phyloP scores from a whole-genome alignment of 768 basidiomycete species.

The Tricholoma furcatifolium region DNA sequence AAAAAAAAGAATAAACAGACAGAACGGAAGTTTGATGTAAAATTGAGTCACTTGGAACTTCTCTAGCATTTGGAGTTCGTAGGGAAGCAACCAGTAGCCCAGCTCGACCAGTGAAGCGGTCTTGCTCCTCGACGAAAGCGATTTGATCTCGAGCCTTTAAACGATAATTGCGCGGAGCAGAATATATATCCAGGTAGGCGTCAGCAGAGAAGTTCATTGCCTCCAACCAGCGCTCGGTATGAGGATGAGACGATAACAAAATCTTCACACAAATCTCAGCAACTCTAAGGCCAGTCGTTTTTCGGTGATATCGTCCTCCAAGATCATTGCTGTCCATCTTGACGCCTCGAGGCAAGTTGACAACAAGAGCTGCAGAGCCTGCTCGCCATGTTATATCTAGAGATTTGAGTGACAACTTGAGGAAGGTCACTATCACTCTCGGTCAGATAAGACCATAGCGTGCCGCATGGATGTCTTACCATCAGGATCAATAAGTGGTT shows the following conservation, averaged over 20 bases:
- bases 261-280: conserved; percentile 50
- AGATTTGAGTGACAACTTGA: conserved; percentile 60
- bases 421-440: conserved; percentile 67
- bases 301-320: conserved; percentile 65
- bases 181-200: conserved; percentile 66
- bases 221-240: conserved; percentile 62
- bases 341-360: conserved; percentile 59
- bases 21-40: background rate
- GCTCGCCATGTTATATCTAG: conserved; percentile 58
- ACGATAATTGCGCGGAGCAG: conserved; percentile 56
- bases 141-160: conserved; percentile 51
- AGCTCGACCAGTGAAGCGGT: conserved; percentile 64
- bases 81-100: conserved; percentile 43
- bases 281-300: conserved; percentile 56
- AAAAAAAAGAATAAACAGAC: background rate
- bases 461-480: conserved; percentile 41
- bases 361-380: conserved; percentile 49
- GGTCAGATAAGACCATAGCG: background rate
- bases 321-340: conserved; percentile 73
- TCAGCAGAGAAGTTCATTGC: conserved; percentile 55
- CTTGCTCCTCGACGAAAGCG: conserved; percentile 70
- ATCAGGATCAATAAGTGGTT: conserved; percentile 70
- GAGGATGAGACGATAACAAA: conserved; percentile 41
- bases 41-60: conserved; percentile 13
- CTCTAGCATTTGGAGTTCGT: conserved; percentile 8